These are phyloP conservation scores for Alternaria longipes DNA, from an alignment of 2,329 filamentous ascomycete genomes.

Conservation along the genomic window DNA sequence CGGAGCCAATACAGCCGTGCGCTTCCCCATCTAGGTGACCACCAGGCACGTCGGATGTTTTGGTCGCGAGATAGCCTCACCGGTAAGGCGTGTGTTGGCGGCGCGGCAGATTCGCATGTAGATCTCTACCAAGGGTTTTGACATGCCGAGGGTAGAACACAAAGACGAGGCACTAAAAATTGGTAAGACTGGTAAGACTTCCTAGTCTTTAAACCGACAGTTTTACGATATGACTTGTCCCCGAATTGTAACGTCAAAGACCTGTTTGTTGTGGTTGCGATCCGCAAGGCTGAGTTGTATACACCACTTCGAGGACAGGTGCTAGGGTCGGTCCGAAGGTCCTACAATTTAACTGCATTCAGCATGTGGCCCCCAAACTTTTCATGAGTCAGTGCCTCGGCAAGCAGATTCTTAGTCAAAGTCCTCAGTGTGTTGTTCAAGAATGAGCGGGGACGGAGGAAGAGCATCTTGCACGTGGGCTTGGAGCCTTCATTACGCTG, in stretches of 20 bases:
- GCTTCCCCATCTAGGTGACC: conserved; percentile 8
- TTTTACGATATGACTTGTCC: not conserved
- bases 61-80: conserved; percentile 8
- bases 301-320: not conserved
- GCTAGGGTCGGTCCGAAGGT: conserved; percentile 3
- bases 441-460: conserved; percentile 2
- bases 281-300: not conserved
- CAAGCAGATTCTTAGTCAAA: not conserved
- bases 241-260: not conserved
- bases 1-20: not conserved
- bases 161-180: not conserved
- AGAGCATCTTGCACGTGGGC: conserved; percentile 15
- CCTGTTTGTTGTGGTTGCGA: not conserved
- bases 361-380: conserved; percentile 1
- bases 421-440: not conserved
- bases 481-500: conserved; percentile 22
- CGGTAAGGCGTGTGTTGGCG: conserved; percentile 7
- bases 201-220: not conserved
- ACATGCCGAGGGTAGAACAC: not conserved
- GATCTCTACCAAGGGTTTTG: not conserved
- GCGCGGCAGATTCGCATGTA: conserved; percentile 1
- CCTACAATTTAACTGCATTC: not conserved
- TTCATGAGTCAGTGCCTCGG: not conserved
- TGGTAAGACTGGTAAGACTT: not conserved
- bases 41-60: conserved; percentile 9